Evolutionary conservation across 192 early-diverging fungal species (phyloP).

Genomic region (Thamnidium elegans): DNA sequence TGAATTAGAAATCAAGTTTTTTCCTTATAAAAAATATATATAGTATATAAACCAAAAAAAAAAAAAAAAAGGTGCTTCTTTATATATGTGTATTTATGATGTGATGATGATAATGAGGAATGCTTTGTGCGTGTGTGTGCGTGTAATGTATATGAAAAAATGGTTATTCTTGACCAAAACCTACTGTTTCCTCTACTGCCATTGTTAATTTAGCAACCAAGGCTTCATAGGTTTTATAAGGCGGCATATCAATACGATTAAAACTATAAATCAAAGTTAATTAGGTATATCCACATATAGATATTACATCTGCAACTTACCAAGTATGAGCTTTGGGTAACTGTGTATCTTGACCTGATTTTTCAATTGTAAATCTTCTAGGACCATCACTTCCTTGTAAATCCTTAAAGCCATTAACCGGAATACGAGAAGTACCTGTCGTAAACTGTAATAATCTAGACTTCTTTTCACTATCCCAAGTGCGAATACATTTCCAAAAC

Average conservation of each 20-base stretch:
- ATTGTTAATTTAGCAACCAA: slow-evolving; percentile 58
- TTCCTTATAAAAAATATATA: background rate
- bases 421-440: slow-evolving; percentile 95
- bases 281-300: no score
- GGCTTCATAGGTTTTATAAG: slow-evolving; percentile 80
- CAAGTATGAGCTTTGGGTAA: slow-evolving; percentile 96
- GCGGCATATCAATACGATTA: slow-evolving; percentile 95
- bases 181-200: slow-evolving; percentile 95
- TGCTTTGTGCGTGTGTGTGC: no score
- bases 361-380: slow-evolving; percentile 93
- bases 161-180: slow-evolving; percentile 81
- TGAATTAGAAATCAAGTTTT: background rate
- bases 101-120: no score
- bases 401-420: slow-evolving; percentile 98
- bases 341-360: slow-evolving; percentile 78
- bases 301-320: slow-evolving; percentile 29
- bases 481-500: slow-evolving; percentile 93
- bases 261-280: slow-evolving; percentile 53
- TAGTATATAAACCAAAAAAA: background rate
- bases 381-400: slow-evolving; percentile 96
- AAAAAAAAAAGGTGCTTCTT: background rate
- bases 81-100: no score
- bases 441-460: slow-evolving; percentile 95
- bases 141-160: no score
- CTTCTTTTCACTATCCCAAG: slow-evolving; percentile 92